Conservation (phyloP, 2,329 filamentous ascomycete species). For the Colletotrichum scovillei region DNA sequence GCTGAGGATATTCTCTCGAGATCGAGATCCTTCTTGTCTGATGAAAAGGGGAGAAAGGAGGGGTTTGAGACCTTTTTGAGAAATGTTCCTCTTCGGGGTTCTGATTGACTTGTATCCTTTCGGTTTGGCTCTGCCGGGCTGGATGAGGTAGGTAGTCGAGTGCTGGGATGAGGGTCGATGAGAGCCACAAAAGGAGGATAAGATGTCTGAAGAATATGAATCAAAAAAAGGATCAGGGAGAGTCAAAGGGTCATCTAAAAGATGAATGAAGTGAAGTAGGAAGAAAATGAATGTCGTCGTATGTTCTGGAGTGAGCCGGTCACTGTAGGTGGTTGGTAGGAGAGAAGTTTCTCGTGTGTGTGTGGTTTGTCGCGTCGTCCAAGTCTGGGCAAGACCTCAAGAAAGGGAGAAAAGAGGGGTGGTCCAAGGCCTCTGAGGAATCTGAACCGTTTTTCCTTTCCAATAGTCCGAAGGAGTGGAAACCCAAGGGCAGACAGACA, state of each 20-base stretch:
- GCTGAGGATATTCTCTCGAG: background rate
- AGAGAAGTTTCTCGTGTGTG: background rate
- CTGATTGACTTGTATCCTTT: background rate
- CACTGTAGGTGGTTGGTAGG: slow-evolving; percentile 24
- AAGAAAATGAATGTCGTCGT: slow-evolving; percentile 15
- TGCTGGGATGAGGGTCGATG: background rate
- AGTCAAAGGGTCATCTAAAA: slow-evolving; percentile 27
- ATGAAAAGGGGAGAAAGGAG: background rate
- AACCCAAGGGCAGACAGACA: background rate
- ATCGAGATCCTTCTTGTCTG: background rate
- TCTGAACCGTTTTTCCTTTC: background rate
- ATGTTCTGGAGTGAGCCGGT: slow-evolving; percentile 7
- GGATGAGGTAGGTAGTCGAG: background rate
- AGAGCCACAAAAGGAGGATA: background rate
- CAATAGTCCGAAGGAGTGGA: slow-evolving; percentile 13
- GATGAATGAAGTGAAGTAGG: background rate
- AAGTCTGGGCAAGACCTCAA: slow-evolving; percentile 1
- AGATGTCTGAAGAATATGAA: slow-evolving; percentile 23
- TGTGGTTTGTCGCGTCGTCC: slow-evolving; percentile 1
- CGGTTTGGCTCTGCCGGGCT: background rate
- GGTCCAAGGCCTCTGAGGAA: slow-evolving; percentile 2
- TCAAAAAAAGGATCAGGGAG: slow-evolving; percentile 21
- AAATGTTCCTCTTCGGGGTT: background rate
- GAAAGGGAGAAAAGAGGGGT: background rate
- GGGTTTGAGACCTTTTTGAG: background rate